phyloP scores from a whole-genome alignment of 257 asterid species.

The Haberlea rhodopensis region DNA sequence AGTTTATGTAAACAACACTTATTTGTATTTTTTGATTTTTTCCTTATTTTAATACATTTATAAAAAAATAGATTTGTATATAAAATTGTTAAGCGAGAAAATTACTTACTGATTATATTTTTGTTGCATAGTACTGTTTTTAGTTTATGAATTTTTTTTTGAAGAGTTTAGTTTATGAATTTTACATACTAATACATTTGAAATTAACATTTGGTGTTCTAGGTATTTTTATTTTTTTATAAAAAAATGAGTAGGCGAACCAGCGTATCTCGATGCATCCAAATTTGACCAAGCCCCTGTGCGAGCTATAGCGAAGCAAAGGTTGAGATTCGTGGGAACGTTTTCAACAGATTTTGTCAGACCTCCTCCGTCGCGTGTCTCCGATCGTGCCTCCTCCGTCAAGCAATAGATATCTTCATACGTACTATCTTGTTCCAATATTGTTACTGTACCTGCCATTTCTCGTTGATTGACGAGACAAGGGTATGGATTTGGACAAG shows the following conservation, averaged over 20 bases:
- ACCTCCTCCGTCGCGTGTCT: neutral
- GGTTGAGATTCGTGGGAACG: neutral
- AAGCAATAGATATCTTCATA: neutral
- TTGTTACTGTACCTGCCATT: neutral
- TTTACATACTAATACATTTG: too few species aligned
- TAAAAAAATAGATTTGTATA: too few species aligned
- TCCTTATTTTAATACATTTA: too few species aligned
- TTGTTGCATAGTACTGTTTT: too few species aligned
- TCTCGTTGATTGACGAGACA: conserved; percentile 11
- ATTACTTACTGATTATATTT: too few species aligned
- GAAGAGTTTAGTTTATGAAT: too few species aligned
- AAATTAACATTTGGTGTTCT: too few species aligned
- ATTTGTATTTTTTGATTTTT: too few species aligned
- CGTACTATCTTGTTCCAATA: neutral
- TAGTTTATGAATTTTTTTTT: too few species aligned
- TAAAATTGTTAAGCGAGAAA: too few species aligned
- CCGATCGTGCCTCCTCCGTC: neutral
- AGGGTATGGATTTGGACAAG: conserved; percentile 91
- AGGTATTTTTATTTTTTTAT: too few species aligned
- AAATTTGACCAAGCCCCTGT: neutral
- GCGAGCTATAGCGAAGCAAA: neutral
- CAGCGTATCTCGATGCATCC: neutral
- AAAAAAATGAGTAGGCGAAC: neutral
- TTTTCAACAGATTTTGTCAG: neutral
- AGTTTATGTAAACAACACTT: too few species aligned